Percentiles rank a stretch among this genome's conserved stretches.
These are phyloP conservation scores for Alternaria burnsii DNA, from an alignment of 2,329 filamentous ascomycete genomes.

Conservation along the genomic window DNA sequence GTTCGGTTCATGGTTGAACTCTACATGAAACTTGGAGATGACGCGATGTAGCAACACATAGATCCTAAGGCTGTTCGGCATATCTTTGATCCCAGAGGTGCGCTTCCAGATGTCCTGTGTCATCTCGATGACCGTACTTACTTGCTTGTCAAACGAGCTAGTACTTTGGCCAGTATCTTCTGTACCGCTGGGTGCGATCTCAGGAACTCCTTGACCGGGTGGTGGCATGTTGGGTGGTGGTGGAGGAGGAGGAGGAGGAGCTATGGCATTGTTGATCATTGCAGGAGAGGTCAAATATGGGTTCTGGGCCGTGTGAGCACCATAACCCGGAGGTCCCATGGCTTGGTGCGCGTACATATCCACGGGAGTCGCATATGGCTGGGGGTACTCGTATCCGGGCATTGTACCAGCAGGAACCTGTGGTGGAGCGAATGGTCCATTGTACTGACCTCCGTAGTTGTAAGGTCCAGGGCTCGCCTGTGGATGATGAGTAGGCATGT, in stretches of 20 bases:
- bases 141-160: conserved; percentile 51
- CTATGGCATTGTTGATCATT: conserved; percentile 39
- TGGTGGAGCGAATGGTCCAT: conserved; percentile 50
- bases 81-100: conserved; percentile 66
- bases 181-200: conserved; percentile 23
- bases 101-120: conserved; percentile 70
- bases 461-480: conserved; percentile 51
- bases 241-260: conserved; percentile 30
- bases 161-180: conserved; percentile 43
- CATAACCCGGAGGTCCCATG: conserved; percentile 44
- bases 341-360: conserved; percentile 43
- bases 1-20: conserved; percentile 65
- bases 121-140: conserved; percentile 55
- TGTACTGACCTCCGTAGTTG: conserved; percentile 44
- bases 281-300: conserved; percentile 46
- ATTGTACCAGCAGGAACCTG: conserved; percentile 34
- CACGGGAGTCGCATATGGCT: conserved; percentile 39
- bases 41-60: conserved; percentile 71
- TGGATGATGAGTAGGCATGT: conserved; percentile 46
- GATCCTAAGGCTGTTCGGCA: conserved; percentile 70
- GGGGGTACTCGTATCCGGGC: conserved; percentile 40
- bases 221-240: conserved; percentile 34
- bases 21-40: conserved; percentile 64
- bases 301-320: conserved; percentile 29
- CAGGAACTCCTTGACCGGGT: conserved; percentile 28